Conservation (phyloP, 139 green algal genomes). For the Auxenochlorella pyrenoidosa region DNA sequence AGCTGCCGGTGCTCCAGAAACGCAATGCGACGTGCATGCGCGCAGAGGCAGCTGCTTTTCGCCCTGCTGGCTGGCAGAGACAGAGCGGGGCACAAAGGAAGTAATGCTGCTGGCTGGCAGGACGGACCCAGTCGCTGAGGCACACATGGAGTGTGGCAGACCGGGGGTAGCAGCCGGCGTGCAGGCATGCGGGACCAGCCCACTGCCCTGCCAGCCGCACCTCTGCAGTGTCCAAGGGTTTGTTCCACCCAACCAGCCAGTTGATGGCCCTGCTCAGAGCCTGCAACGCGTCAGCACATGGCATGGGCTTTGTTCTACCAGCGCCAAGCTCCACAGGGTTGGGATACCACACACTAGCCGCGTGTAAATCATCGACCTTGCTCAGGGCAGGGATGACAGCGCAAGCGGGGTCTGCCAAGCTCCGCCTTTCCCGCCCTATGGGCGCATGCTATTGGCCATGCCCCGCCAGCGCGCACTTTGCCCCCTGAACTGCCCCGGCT, state of each 20-base stretch:
- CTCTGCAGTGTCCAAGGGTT: constrained; percentile 40
- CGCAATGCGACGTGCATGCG: no score
- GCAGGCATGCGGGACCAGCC: not conserved
- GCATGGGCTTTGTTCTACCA: no score
- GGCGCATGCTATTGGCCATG: not conserved
- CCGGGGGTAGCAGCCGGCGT: not conserved
- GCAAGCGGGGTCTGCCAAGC: not conserved
- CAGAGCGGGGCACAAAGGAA: no score
- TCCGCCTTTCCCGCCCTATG: not conserved
- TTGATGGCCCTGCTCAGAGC: constrained; percentile 18
- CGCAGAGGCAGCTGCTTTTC: no score
- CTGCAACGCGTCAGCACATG: constrained; percentile 3
- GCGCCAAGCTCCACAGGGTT: no score
- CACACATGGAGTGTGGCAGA: not conserved
- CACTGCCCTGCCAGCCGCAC: not conserved
- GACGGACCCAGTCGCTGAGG: no score
- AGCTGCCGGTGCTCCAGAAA: no score
- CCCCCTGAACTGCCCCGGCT: no score
- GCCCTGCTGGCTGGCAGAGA: no score
- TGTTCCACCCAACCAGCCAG: constrained; percentile 11
- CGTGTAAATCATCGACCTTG: no score
- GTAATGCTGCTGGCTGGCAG: no score
- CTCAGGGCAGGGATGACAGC: not conserved
- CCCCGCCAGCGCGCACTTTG: no score
- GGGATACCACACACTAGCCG: not conserved